A percentile compares a stretch with the other conserved stretches of the same genome.
phyloP scores from a whole-genome alignment of 306 rosid species.

The Hylodesmum podocarpum region DNA sequence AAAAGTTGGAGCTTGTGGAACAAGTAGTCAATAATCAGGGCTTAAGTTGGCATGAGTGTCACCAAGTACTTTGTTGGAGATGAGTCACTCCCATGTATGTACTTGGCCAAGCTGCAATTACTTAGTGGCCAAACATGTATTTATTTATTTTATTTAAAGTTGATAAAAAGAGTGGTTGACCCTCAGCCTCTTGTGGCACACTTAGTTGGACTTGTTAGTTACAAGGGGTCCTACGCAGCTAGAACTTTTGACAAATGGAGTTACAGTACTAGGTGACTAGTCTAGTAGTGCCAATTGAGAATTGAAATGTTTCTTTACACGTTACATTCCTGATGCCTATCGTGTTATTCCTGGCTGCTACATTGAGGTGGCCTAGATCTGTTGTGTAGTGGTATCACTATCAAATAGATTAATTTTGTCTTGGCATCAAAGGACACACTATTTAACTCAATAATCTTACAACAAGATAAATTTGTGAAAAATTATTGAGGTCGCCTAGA shows the following conservation, averaged over 20 bases:
- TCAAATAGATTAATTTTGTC: neutral
- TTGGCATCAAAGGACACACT: neutral
- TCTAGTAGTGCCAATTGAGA: neutral
- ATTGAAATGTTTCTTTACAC: neutral
- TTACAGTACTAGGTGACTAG: neutral
- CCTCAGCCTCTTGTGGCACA: neutral
- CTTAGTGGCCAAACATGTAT: neutral
- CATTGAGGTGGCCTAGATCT: neutral
- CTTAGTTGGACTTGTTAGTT: neutral
- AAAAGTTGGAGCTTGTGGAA: neutral
- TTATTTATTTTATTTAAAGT: neutral
- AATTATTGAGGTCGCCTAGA: neutral
- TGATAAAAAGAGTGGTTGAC: neutral
- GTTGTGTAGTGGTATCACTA: neutral
- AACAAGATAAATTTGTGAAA: no score
- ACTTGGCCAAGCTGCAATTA: neutral
- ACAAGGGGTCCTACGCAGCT: neutral
- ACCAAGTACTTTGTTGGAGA: conserved; percentile 35
- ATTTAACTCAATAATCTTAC: neutral
- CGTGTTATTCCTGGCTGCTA: neutral
- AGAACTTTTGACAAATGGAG: neutral
- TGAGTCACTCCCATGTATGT: conserved; percentile 26
- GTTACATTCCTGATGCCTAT: neutral
- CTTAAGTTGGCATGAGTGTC: conserved; percentile 10
- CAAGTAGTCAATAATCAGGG: neutral